Conservation (phyloP, 495 filamentous ascomycete species). For the Xylaria nigripes region DNA sequence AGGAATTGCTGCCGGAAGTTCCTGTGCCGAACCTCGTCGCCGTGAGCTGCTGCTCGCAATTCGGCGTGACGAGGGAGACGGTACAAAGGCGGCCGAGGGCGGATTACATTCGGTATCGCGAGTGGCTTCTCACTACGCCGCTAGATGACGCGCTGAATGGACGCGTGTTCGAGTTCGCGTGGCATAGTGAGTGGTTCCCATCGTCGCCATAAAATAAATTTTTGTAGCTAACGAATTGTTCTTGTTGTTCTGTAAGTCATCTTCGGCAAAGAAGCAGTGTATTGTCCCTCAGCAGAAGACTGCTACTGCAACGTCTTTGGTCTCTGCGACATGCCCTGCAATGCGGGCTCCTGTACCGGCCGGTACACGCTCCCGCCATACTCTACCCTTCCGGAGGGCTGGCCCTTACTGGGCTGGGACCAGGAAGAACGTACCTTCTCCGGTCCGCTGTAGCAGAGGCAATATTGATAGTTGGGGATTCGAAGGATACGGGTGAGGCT, state of each 20-base stretch:
- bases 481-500: too few relatives aligned
- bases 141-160: conserved; percentile 51
- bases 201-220: background rate
- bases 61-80: conserved; percentile 51
- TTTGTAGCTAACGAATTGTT: background rate
- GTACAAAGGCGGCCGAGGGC: conserved; percentile 40
- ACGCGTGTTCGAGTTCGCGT: conserved; percentile 61
- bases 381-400: conserved; percentile 26
- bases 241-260: conserved; percentile 28
- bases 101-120: conserved; percentile 47
- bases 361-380: conserved; percentile 27
- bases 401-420: conserved; percentile 30
- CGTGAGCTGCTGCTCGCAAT: conserved; percentile 62
- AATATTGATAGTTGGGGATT: too few relatives aligned
- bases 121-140: conserved; percentile 54
- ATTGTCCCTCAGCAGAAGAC: conserved; percentile 48
- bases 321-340: conserved; percentile 40
- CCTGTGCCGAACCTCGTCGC: conserved; percentile 39
- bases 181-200: conserved; percentile 57
- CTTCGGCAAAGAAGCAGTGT: conserved; percentile 38
- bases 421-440: conserved; percentile 21
- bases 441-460: conserved; percentile 4
- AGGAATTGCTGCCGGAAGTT: conserved; percentile 46
- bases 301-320: conserved; percentile 63
- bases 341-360: conserved; percentile 19